phyloP scores from a whole-genome alignment of 179 eudicot genomes.

The Silene coronaria region DNA sequence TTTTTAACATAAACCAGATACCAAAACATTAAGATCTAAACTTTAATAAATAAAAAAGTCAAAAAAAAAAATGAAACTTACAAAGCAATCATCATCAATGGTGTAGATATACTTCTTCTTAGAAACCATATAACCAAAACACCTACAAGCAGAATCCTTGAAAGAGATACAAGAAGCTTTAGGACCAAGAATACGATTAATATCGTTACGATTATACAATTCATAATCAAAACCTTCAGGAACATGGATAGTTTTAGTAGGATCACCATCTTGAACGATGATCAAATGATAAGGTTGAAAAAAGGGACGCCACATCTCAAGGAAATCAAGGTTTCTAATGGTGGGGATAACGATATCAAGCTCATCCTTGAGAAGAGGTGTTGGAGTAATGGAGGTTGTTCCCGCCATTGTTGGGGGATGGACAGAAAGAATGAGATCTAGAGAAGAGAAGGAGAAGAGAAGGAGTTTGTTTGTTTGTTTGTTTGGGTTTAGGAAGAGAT shows the following conservation, averaged over 20 bases:
- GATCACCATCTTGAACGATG: slow-evolving; percentile 95
- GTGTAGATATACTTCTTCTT: slow-evolving; percentile 88
- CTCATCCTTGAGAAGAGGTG: slow-evolving; percentile 58
- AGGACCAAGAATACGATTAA: slow-evolving; percentile 74
- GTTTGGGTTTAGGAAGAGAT: background rate
- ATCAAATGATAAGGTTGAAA: slow-evolving; percentile 76
- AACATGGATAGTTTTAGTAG: slow-evolving; percentile 58
- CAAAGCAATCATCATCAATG: slow-evolving; percentile 90
- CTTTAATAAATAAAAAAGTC: background rate
- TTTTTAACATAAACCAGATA: background rate
- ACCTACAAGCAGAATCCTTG: slow-evolving; percentile 92
- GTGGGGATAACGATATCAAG: slow-evolving; percentile 94
- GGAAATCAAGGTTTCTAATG: slow-evolving; percentile 81
- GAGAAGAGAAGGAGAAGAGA: background rate
- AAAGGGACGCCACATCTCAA: slow-evolving; percentile 94
- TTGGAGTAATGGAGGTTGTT: slow-evolving; percentile 36
- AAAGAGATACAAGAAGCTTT: slow-evolving; percentile 83
- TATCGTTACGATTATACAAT: slow-evolving; percentile 77
- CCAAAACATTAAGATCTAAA: background rate
- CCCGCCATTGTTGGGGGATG: slow-evolving; percentile 1
- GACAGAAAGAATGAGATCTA: too few species aligned
- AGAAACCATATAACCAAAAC: slow-evolving; percentile 86
- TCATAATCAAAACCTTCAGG: slow-evolving; percentile 91
- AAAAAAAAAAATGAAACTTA: slow-evolving; percentile 28
- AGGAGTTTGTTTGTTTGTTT: background rate